phyloP scores from a whole-genome alignment of 1,284 basidiomycete species.

The Rhodotorula sp. region DNA sequence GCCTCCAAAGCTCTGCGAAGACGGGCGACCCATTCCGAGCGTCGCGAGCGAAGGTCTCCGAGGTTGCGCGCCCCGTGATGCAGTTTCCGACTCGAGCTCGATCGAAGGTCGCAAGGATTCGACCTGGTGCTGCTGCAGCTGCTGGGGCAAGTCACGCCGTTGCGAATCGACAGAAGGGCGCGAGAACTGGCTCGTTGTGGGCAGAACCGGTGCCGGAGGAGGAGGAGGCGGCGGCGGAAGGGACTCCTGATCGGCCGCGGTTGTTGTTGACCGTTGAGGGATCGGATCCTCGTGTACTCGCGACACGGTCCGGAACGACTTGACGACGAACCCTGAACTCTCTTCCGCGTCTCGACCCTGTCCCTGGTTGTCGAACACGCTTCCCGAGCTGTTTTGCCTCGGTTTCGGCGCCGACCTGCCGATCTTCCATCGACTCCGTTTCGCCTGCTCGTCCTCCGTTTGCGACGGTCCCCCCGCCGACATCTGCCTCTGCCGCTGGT shows the following conservation, averaged over 20 bases:
- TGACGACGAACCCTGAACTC: slow-evolving; percentile 33
- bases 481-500: slow-evolving; percentile 10
- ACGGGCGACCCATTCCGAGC: background rate
- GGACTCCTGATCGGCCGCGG: background rate
- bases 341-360: slow-evolving; percentile 4
- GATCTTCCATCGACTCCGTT: slow-evolving; percentile 24
- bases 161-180: background rate
- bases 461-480: slow-evolving; percentile 2
- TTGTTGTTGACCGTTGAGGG: background rate
- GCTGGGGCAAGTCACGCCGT: background rate
- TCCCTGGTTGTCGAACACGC: background rate
- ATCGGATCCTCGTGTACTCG: slow-evolving; percentile 38
- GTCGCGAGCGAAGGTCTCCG: slow-evolving; percentile 30
- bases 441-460: slow-evolving; percentile 5
- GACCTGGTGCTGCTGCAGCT: background rate
- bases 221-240: background rate
- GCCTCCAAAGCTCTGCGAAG: slow-evolving; percentile 4
- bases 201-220: background rate
- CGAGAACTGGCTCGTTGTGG: background rate
- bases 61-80: background rate
- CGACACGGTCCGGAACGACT: slow-evolving; percentile 37
- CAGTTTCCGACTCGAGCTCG: slow-evolving; percentile 11
- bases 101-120: slow-evolving; percentile 28
- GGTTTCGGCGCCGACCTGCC: background rate
- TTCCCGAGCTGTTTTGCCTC: slow-evolving; percentile 16